phyloP scores from a whole-genome alignment of 495 filamentous ascomycete genomes.

The Paragyromitra xinjiangensis region DNA sequence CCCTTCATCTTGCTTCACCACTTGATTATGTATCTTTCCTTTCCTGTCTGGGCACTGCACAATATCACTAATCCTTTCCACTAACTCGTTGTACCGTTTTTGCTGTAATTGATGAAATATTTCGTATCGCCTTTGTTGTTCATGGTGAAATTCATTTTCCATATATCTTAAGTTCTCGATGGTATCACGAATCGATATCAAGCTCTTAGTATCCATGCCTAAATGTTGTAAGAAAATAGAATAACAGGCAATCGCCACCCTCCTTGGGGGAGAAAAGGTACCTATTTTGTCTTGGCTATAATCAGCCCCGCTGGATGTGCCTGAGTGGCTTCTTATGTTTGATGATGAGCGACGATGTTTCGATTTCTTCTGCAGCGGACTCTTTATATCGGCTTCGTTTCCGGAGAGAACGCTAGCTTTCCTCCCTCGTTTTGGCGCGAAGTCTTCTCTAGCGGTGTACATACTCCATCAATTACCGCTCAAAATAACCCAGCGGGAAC shows the following conservation, averaged over 20 bases:
- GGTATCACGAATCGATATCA: slow-evolving; percentile 22
- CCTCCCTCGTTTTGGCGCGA: slow-evolving; percentile 16
- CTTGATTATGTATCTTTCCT: background rate
- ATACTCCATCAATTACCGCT: slow-evolving; percentile 6
- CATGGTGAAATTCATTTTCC: slow-evolving; percentile 31
- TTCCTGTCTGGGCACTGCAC: background rate
- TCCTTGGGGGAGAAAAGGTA: background rate
- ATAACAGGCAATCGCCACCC: background rate
- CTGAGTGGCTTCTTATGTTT: background rate
- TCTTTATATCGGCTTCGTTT: background rate
- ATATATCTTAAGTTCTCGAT: slow-evolving; percentile 7
- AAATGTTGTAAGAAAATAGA: slow-evolving; percentile 9
- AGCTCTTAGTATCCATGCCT: slow-evolving; percentile 13
- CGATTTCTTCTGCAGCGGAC: slow-evolving; percentile 19
- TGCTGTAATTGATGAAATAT: slow-evolving; percentile 30
- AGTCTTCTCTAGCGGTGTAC: background rate
- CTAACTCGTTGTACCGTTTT: slow-evolving; percentile 6
- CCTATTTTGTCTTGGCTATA: slow-evolving; percentile 11
- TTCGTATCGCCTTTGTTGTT: slow-evolving; percentile 24
- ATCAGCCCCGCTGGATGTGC: background rate
- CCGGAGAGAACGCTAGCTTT: background rate
- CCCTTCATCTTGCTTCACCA: background rate
- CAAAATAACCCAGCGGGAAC: background rate
- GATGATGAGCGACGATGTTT: slow-evolving; percentile 5
- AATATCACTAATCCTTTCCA: slow-evolving; percentile 10